A percentile compares a stretch with the other conserved stretches of the same genome.
phyloP scores from a whole-genome alignment of 1,139 yeast genomes.

The Yamadazyma trypodendri region DNA sequence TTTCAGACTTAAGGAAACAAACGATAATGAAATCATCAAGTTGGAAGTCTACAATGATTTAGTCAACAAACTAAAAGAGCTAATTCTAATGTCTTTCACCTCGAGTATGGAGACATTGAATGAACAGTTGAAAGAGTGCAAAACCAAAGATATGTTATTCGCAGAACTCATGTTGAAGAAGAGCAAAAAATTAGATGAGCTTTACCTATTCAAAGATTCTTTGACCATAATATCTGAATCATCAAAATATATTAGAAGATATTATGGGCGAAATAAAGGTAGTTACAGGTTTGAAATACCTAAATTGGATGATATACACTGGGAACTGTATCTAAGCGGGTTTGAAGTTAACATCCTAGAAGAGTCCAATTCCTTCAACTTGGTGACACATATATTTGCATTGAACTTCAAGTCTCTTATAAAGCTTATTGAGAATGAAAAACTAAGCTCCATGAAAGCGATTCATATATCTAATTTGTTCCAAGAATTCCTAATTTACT shows the following conservation, averaged over 20 bases:
- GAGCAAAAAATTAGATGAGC: conserved; percentile 39
- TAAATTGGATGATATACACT: conserved; percentile 15
- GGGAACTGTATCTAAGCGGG: conserved; percentile 16
- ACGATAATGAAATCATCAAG: conserved; percentile 35
- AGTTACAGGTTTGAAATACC: conserved; percentile 14
- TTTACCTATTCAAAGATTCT: conserved; percentile 60
- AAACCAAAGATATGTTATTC: conserved; percentile 8
- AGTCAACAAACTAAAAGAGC: conserved; percentile 46
- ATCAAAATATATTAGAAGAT: conserved; percentile 20
- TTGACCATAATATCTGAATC: conserved; percentile 46
- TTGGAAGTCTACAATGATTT: conserved; percentile 52
- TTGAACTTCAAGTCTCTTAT: conserved; percentile 22
- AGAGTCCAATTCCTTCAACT: conserved; percentile 23
- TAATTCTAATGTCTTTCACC: conserved; percentile 58
- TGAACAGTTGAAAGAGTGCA: conserved; percentile 10
- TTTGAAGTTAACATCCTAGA: conserved; percentile 12
- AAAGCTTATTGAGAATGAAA: conserved; percentile 27
- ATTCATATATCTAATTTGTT: conserved; percentile 31
- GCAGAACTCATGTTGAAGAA: conserved; percentile 20
- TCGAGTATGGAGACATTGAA: conserved; percentile 37
- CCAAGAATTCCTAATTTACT: conserved; percentile 33
- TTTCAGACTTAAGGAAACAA: conserved; percentile 24
- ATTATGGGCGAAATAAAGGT: conserved; percentile 21
- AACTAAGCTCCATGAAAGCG: conserved; percentile 32
- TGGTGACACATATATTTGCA: conserved; percentile 27